Evolutionary conservation across 106 monocot genomes (phyloP).

Genomic region (Gastrodia elata): DNA sequence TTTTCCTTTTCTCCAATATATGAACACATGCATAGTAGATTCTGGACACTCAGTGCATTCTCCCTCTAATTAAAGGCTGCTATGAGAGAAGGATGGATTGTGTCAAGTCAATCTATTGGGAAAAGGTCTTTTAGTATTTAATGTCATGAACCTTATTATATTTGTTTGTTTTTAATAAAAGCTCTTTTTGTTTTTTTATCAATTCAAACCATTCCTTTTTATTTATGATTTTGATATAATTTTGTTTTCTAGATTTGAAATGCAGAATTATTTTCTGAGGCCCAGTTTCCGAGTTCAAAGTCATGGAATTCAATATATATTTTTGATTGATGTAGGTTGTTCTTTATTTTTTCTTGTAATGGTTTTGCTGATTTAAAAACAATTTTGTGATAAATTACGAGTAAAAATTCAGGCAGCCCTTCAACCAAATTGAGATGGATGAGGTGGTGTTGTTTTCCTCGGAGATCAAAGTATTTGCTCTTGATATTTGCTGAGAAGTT

Average conservation of each 20-base stretch:
- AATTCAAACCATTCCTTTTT: not conserved
- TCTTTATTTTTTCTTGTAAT: not conserved
- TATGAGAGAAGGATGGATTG: no score
- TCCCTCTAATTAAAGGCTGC: no score
- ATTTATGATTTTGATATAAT: not conserved
- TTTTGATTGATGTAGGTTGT: no score
- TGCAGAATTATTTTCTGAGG: not conserved
- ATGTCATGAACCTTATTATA: not conserved
- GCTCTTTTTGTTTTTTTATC: not conserved
- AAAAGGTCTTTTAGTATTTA: not conserved
- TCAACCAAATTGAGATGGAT: not conserved
- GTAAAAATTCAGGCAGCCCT: conserved; percentile 5
- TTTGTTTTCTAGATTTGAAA: not conserved
- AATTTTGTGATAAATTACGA: no score
- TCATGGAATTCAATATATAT: no score
- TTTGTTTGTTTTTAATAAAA: not conserved
- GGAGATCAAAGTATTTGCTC: not conserved
- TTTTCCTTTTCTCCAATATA: not conserved
- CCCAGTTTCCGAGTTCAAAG: not conserved
- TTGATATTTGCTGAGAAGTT: conserved; percentile 4
- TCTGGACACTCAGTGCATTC: no score
- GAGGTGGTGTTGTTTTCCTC: conserved; percentile 4
- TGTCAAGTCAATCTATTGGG: no score
- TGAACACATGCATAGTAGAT: no score
- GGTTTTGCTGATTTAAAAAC: not conserved